Base-by-base conservation (phyloP, 768 basidiomycete species). In the Xerocomus brunneocitrinus region DNA sequence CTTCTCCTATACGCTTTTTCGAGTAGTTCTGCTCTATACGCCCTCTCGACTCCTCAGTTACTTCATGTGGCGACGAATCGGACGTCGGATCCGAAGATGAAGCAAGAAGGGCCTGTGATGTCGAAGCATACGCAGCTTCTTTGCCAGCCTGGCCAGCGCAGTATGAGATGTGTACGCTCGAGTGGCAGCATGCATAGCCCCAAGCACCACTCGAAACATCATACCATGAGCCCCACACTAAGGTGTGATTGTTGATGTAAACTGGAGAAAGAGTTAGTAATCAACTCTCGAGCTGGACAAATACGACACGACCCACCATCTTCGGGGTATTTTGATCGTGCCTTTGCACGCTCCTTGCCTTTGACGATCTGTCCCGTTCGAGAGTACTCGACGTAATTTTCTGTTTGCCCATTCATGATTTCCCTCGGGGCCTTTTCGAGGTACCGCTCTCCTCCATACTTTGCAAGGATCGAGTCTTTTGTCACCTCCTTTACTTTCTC, bases 161-260 rank as follows among this genome's bases (percentile, higher is more conserved):
- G 67, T 98, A 98, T 16, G 95, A 95, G 47, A 89, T 73, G 62
- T 92, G 87, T 28, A 92, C 74, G 42, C 65, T 77, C 9, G 93
- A 94, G 65, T 97, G 95, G 65, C 97, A 99, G 69, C 97, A 99
- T 27, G 82, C 87, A 69, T 87, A 99, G 35, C 97, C 97, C 97
- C 97, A 99, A 54, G 75, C 65, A 13, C 85, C 82, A 3, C 79
- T 77, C 12, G 80, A 73, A 14, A 74, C 56, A 59, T 90, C 84
- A 67, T 90, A 98, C 84, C 85, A 98, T 41, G 97, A 99, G 42
- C 97, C 97, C 97, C 97, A 99, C n/a, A 98, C 85, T 5, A 83
- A 76, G 0, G 88, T 93, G 64, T 99, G 97, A 65, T 99, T 99
- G 70, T 94, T 95, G 63, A 89, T 74, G 61, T 81, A 86, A 7